Evolutionary conservation across 2,329 filamentous ascomycete species (phyloP), one percentile per base, ranked within the genome.

Genomic region (Gaeumannomyces sp.): DNA sequence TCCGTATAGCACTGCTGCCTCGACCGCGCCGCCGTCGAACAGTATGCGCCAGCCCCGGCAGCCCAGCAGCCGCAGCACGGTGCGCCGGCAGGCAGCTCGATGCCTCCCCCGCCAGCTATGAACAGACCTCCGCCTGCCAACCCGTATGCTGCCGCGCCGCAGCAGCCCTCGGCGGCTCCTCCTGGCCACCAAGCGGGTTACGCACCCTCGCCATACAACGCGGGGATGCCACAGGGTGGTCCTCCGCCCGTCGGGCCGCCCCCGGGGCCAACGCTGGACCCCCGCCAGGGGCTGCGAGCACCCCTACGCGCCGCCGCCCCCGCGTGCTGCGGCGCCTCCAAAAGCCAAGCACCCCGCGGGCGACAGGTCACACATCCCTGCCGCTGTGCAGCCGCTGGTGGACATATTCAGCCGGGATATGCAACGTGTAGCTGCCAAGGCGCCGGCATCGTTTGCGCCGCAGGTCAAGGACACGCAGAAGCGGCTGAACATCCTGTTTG

Each of bases 401-500:
- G 91, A 97, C 63, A 85, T 96, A 53, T 83, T 99, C 61, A 89
- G 81, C 64, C 84, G 85, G 38, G 94, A 98, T 71, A 93, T 98
- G 86, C 89, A 94, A 71, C 90, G 93, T 45, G 91, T 99, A 64
- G 93, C 93, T 66, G 80, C 88, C 38, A 90, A 92, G 70, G 95
- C 95, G 0, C 95, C 95, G 25, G 81, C 89, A n/a, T 88, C 89
- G 22, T 97, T 95, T 79, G 89, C 91, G 68, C 84, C 88, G 19
- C 93, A 98, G 75, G 93, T 99, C 27, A 91, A 92, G 71, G 95
- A 98, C 74, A 95, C 93, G 2, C 92, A 97, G 75, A 97, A 97
- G 79, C 88, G 95, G 33, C 83, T 99, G 66, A 91, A 91, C 71
- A 88, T 97, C 62, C 81, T 99, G n/a, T 98, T 97, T 75, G 94